Base-by-base conservation (phyloP, 106 monocot genomes). In the Phalaenopsis equestris region DNA sequence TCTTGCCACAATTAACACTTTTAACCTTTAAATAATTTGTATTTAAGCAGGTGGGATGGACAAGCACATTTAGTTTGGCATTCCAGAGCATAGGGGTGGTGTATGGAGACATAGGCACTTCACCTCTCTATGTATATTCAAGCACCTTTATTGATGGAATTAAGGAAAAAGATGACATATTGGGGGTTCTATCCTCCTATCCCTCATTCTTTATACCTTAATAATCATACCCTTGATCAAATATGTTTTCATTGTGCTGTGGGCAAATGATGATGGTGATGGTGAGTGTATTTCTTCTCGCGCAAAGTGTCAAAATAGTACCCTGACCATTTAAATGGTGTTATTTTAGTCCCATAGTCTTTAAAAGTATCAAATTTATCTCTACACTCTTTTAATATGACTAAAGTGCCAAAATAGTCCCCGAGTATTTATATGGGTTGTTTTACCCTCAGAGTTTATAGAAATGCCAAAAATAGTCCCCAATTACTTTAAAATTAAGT, bases 91-190 rank as follows among this genome's bases (percentile, higher is more conserved):
- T 89, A 3, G 89, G 92, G 5, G 77, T 92, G 3, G 87, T 92
- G 41, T 92, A 92, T 58, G 89, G 92, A 12, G 92, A 92, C 78
- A 84, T 92, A 3, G 89, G 92, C 56, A 92, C 92, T 46, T 92
- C 92, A 8, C 92, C 92, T 30, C 85, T 91, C 0, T 91, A 91
- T 64, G 89, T 87, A 24, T 87, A 77, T 75, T 47, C 87, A 57
- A 87, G 89, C 85, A 87, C 89, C 42, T 91, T 91, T 46, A 58
- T 87, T 2, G 83, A 82, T 11, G 91, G 85, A 10, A 87, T 91
- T 64, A 57, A 81, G 19, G 79, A 91, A 24, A 37, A 75, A 9
- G 91, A 91, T 56, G 91, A 91, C 64, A 87, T 91, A 56, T 46
- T 89, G 8, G 92, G 87, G 5, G 92, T 92, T n/a, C n/a, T n/a